Conservation (phyloP, 495 filamentous ascomycete species). For the Peziza echinospora region DNA sequence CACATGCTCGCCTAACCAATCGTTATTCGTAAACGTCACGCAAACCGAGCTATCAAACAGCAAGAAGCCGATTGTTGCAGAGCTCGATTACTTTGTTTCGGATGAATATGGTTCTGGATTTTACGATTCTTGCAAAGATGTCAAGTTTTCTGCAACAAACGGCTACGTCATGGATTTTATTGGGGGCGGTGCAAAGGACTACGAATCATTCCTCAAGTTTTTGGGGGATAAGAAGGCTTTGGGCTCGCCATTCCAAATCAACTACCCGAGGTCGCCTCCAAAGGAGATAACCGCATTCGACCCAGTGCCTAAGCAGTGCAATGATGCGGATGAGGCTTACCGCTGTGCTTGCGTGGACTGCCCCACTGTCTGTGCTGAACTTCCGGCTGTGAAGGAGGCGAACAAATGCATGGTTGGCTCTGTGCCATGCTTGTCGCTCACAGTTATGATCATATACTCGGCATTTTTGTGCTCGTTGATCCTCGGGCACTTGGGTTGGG, state of each 20-base stretch:
- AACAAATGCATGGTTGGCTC: conserved; percentile 61
- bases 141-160: conserved; percentile 89
- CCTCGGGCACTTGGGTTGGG: conserved; percentile 44
- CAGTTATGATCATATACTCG: conserved; percentile 68
- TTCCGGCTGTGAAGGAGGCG: conserved; percentile 45
- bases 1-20: conserved; percentile 92
- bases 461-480: conserved; percentile 45
- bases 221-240: conserved; percentile 73
- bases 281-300: conserved; percentile 41
- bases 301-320: conserved; percentile 58
- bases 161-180: conserved; percentile 84
- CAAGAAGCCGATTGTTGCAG: conserved; percentile 54
- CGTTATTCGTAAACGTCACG: conserved; percentile 85
- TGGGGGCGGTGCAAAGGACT: conserved; percentile 84
- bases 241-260: conserved; percentile 92
- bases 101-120: conserved; percentile 72
- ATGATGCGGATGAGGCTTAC: conserved; percentile 62
- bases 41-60: conserved; percentile 40
- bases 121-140: conserved; percentile 93
- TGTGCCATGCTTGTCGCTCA: conserved; percentile 77
- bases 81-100: conserved; percentile 77
- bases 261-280: conserved; percentile 44
- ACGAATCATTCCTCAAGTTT: conserved; percentile 63
- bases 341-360: conserved; percentile 90
- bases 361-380: conserved; percentile 55